These are phyloP conservation scores for Eutrema heterophyllum DNA, from an alignment of 345 rosid species.

Conservation along the genomic window DNA sequence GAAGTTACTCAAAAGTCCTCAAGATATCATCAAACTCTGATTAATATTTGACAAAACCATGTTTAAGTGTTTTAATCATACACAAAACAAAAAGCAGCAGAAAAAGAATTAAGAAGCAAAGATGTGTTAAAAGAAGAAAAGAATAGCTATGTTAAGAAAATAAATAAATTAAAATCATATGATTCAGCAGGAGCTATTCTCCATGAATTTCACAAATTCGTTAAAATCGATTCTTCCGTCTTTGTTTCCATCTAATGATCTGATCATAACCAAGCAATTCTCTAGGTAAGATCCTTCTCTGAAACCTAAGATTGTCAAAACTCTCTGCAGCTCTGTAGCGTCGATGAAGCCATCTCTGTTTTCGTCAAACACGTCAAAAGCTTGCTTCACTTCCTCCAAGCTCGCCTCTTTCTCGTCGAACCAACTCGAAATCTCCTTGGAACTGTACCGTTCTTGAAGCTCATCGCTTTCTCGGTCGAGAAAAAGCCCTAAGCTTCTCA, in stretches of 20 bases:
- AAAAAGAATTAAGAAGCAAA: not conserved
- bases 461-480: conserved; percentile 36
- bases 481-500: conserved; percentile 48
- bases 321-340: conserved; percentile 62
- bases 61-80: not conserved
- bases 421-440: conserved; percentile 40
- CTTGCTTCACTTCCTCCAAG: conserved; percentile 60
- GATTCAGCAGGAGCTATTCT: conserved; percentile 38
- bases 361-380: conserved; percentile 72
- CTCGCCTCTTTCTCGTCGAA: conserved; percentile 77
- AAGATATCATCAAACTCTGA: not conserved
- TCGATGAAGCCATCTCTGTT: conserved; percentile 74
- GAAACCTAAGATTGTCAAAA: conserved; percentile 42
- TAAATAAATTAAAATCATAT: not conserved
- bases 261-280: conserved; percentile 58
- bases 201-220: conserved; percentile 65
- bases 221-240: conserved; percentile 56
- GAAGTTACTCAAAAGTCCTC: not conserved
- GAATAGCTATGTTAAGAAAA: not conserved
- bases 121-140: not conserved
- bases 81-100: not conserved
- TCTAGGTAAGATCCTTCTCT: conserved; percentile 36
- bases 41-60: not conserved
- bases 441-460: conserved; percentile 28
- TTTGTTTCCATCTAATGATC: conserved; percentile 43